phyloP scores from a whole-genome alignment of 2,329 filamentous ascomycete species.

The Apiospora arundinis region DNA sequence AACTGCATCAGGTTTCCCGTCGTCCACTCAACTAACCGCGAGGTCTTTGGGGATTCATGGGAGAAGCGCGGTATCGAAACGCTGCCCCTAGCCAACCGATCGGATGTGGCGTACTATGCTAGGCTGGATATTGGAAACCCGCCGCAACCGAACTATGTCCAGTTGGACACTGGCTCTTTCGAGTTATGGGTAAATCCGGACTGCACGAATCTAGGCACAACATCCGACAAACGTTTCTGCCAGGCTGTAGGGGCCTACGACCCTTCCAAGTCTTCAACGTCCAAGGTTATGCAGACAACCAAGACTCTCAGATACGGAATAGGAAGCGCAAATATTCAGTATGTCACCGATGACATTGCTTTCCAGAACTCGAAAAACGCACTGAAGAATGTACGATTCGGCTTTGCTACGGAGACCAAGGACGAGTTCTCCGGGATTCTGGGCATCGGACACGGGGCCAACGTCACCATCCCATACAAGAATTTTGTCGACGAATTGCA shows the following conservation, averaged over 20 bases:
- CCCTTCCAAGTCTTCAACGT: slow-evolving; percentile 48
- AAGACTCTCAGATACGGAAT: slow-evolving; percentile 58
- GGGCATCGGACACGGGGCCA: slow-evolving; percentile 73
- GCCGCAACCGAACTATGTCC: slow-evolving; percentile 58
- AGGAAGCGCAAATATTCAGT: slow-evolving; percentile 57
- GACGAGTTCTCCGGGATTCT: slow-evolving; percentile 67
- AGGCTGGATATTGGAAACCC: slow-evolving; percentile 60
- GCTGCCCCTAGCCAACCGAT: slow-evolving; percentile 54
- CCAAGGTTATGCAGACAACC: slow-evolving; percentile 39
- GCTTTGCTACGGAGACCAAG: slow-evolving; percentile 60
- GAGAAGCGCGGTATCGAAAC: slow-evolving; percentile 46
- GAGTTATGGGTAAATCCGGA: slow-evolving; percentile 69
- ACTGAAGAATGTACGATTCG: slow-evolving; percentile 65
- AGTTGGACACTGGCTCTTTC: slow-evolving; percentile 65
- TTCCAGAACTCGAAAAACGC: slow-evolving; percentile 48
- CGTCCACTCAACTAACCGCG: slow-evolving; percentile 49
- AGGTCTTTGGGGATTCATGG: slow-evolving; percentile 48
- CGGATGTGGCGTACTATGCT: slow-evolving; percentile 61
- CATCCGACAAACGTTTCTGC: slow-evolving; percentile 52
- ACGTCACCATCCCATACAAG: slow-evolving; percentile 52
- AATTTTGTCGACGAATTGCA: slow-evolving; percentile 60
- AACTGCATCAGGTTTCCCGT: slow-evolving; percentile 47
- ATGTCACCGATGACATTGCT: slow-evolving; percentile 53
- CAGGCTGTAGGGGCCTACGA: slow-evolving; percentile 52
- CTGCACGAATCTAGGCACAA: slow-evolving; percentile 51